A percentile compares a stretch with the other conserved stretches of the same genome.
These are phyloP conservation scores for Acanthamoeba healyi DNA, from an alignment of 208 protist genomes.

Conservation along the genomic window DNA sequence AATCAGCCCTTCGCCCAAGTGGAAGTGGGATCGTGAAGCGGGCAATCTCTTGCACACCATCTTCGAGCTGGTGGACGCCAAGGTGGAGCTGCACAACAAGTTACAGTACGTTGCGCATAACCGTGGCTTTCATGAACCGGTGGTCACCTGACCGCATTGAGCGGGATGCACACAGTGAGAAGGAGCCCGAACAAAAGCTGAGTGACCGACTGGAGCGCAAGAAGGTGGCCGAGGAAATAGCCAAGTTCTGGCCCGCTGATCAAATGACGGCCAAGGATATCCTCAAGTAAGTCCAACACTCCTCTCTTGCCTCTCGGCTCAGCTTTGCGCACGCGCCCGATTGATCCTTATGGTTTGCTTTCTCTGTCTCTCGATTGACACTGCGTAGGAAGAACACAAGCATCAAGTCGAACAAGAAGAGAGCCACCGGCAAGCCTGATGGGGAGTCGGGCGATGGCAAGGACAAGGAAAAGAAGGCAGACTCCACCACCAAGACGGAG, in stretches of 20 bases:
- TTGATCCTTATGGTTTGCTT: too few relatives aligned
- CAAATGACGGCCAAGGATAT: conserved; percentile 2
- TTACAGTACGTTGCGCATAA: background rate
- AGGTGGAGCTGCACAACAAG: conserved; percentile 31
- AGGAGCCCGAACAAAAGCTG: background rate
- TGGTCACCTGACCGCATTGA: too few relatives aligned
- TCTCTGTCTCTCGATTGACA: too few relatives aligned
- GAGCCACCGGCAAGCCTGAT: background rate
- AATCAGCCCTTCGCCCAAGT: background rate
- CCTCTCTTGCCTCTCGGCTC: background rate
- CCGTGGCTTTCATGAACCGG: too few relatives aligned
- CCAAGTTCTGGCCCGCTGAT: conserved; percentile 12
- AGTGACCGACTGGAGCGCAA: conserved; percentile 19
- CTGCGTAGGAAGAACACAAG: background rate
- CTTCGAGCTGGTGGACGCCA: background rate
- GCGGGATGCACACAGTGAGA: conserved; percentile 5
- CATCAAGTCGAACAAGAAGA: background rate
- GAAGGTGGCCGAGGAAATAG: background rate
- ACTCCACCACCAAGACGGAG: background rate
- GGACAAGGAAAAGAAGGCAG: background rate
- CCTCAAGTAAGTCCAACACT: background rate
- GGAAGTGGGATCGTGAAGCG: conserved; percentile 7
- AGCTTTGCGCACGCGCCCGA: background rate
- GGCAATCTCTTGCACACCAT: conserved; percentile 2
- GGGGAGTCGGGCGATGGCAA: background rate